Conservation (phyloP, 768 basidiomycete genomes). For the Rhodotorula kratochvilovae region DNA sequence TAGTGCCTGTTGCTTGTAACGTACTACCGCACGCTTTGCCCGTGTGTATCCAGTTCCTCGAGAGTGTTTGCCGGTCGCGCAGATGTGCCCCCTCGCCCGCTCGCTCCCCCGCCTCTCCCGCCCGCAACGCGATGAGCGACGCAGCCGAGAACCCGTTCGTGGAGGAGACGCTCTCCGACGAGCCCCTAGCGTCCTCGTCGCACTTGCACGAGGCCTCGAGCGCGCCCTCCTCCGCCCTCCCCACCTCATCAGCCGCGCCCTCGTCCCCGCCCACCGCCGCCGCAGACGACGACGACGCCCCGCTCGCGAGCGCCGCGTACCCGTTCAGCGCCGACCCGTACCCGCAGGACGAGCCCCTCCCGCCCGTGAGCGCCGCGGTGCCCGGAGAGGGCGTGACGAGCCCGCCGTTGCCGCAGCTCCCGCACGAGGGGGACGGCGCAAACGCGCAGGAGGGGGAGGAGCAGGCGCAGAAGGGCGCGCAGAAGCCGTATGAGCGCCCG, state of each 20-base stretch:
- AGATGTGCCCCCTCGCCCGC: not conserved
- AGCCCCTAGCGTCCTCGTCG: not conserved
- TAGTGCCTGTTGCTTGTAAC: not conserved
- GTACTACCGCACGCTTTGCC: not conserved
- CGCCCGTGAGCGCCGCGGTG: too few species aligned
- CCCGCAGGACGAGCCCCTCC: conserved; percentile 4
- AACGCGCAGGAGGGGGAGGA: not conserved
- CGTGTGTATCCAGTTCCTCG: too few species aligned
- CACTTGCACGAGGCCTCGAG: not conserved
- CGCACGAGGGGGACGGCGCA: not conserved
- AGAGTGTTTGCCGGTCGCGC: not conserved
- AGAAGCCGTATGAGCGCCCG: conserved; percentile 8
- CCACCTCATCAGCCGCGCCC: not conserved
- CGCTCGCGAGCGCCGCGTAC: conserved; percentile 4
- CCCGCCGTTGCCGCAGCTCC: conserved; percentile 10
- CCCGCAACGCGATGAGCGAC: not conserved
- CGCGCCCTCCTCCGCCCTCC: not conserved
- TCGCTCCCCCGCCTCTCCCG: not conserved
- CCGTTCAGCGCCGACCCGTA: conserved; percentile 31
- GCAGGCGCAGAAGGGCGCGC: conserved; percentile 2
- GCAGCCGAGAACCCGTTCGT: not conserved
- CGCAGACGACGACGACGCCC: not conserved
- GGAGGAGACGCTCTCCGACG: not conserved
- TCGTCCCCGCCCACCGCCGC: not conserved
- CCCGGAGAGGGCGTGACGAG: conserved; percentile 2